Base-by-base conservation (phyloP, 257 asterid genomes). In the Salvia splendens region DNA sequence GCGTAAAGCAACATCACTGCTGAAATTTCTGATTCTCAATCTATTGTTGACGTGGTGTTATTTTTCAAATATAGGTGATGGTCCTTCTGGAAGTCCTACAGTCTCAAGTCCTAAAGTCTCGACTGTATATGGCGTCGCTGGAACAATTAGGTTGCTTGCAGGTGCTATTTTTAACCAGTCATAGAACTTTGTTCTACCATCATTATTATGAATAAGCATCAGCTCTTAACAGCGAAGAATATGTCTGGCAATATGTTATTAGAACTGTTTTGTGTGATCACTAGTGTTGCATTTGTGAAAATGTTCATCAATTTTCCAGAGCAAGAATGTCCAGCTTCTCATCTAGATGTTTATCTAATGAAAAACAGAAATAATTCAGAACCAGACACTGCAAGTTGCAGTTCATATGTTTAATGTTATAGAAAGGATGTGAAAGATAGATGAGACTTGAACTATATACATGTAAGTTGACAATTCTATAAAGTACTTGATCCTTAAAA, bases 81-180 rank as follows among this genome's bases (percentile, higher is more conserved):
- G 51, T 45, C 68, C 73, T 53, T 67, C 80, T 63, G 96, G 77
- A 71, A 72, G 69, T 72, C 86, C 89, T 38, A 91, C 85, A 76
- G 83, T 81, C 36, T 85, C 95, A 70, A 72, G 69, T 71, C 86
- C 89, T 38, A 91, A 86, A 78, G 83, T 81, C 36, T 85, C 95
- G 56, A 86, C 82, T 35, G 82, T 93, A 65, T 87, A 84, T 71
- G 99, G 99, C 58, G 85, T 94, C 28, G 99, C 79, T 64, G 99
- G 99, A 78, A 91, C 93, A 65, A 91, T 94, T 71, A 88, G 91
- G 84, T 79, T 94, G 83, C 92, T 94, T 48, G 85, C 98, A 77
- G 98, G 98, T 92, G 82, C 60, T 71, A 36, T 70, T 49, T 71
- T 61, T 20, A 65, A 64, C 72, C 35, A 32, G 55, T 69, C 53